Evolutionary conservation across 345 rosid species (phyloP).

Genomic region (Pelargonium nanum): DNA sequence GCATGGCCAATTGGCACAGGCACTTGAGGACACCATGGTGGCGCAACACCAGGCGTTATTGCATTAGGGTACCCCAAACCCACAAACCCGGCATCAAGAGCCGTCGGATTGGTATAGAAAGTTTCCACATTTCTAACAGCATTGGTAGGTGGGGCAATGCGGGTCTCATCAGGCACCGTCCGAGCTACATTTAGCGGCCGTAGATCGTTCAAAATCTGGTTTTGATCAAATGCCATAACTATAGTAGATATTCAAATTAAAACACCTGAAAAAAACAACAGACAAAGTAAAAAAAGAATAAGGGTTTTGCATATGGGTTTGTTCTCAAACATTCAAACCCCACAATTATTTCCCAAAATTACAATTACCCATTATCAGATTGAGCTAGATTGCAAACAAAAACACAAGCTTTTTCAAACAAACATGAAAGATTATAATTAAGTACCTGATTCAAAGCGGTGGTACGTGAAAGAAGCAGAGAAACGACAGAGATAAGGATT

Average conservation of each 20-base stretch:
- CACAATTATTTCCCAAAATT: neutral
- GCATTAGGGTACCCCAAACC: constrained; percentile 37
- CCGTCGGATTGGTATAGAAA: constrained; percentile 20
- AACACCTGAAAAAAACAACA: too few species aligned
- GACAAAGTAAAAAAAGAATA: neutral
- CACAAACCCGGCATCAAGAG: constrained; percentile 33
- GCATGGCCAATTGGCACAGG: constrained; percentile 29
- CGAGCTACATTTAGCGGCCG: constrained; percentile 34
- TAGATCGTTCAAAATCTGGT: constrained; percentile 32
- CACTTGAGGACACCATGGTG: constrained; percentile 28
- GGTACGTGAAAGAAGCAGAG: neutral
- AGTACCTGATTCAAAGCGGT: neutral
- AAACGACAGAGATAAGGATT: neutral
- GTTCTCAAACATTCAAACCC: neutral
- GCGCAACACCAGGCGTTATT: constrained; percentile 15
- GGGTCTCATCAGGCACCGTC: constrained; percentile 36
- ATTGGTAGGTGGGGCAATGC: constrained; percentile 22
- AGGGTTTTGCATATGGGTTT: neutral
- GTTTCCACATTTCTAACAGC: constrained; percentile 25
- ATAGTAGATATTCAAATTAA: neutral
- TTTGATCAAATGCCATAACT: constrained; percentile 59
- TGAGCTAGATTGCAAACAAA: neutral
- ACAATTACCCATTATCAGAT: neutral
- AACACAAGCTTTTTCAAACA: neutral
- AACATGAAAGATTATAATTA: too few species aligned